Conservation (phyloP, 164 flowering plant genomes). For the Malania oleifera region DNA sequence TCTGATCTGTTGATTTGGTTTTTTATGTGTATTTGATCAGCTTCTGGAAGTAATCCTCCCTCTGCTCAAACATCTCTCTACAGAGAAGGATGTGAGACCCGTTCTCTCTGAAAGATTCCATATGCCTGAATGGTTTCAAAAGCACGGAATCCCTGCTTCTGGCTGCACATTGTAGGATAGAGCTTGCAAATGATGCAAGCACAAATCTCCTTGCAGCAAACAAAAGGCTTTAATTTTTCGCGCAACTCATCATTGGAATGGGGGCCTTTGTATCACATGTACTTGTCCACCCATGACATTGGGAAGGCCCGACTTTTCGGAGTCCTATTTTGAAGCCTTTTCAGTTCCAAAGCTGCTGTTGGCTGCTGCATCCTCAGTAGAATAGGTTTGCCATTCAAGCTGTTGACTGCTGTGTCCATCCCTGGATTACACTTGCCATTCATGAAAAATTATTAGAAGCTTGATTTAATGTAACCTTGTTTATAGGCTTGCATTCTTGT, state of each 20-base stretch:
- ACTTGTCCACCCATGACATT: background rate
- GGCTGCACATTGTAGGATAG: slow-evolving; percentile 3
- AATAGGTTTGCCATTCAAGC: background rate
- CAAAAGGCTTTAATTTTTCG: background rate
- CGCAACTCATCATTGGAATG: background rate
- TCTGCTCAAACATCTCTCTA: slow-evolving; percentile 2
- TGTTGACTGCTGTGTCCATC: slow-evolving; percentile 7
- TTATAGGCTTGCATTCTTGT: slow-evolving; percentile 14
- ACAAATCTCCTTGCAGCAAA: background rate
- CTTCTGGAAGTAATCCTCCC: slow-evolving; percentile 4
- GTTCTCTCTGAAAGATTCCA: slow-evolving; percentile 1
- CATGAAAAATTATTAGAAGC: slow-evolving; percentile 9
- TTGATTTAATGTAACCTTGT: slow-evolving; percentile 14
- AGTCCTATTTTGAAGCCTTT: no score
- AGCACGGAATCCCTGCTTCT: background rate
- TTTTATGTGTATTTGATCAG: background rate
- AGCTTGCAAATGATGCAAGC: background rate
- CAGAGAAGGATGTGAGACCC: slow-evolving; percentile 1
- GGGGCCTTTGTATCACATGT: slow-evolving; percentile 14
- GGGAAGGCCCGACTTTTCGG: background rate
- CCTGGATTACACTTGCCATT: background rate
- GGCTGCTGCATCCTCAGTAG: slow-evolving; percentile 7
- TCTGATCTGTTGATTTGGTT: no score
- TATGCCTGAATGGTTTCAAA: slow-evolving; percentile 6
- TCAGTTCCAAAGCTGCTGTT: no score